Evolutionary conservation across 2,329 filamentous ascomycete species (phyloP).

Genomic region (Paradendryphiella salina): DNA sequence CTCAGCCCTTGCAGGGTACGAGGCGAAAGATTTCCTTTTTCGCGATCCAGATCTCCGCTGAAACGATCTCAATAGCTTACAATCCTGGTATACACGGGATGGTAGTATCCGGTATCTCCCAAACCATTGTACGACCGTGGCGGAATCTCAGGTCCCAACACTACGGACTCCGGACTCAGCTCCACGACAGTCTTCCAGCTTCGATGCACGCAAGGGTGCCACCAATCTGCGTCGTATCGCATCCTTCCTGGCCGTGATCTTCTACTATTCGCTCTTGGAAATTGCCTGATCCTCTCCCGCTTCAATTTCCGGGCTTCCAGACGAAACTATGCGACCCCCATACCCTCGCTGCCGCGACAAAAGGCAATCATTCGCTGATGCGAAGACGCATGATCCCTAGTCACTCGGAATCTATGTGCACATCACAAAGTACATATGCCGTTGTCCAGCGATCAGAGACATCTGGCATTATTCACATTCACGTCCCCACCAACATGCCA

Average conservation of each 20-base stretch:
- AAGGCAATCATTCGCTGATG: conserved; percentile 22
- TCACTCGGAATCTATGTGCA: conserved; percentile 19
- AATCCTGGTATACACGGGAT: conserved; percentile 5
- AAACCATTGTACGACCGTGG: conserved; percentile 20
- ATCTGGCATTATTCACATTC: conserved; percentile 15
- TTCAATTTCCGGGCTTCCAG: conserved; percentile 20
- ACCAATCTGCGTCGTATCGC: conserved; percentile 15
- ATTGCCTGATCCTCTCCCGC: conserved; percentile 9
- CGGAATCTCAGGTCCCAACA: conserved; percentile 18
- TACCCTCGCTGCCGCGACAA: conserved; percentile 6
- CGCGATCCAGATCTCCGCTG: conserved; percentile 3
- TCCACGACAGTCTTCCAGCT: conserved; percentile 14
- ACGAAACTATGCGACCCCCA: conserved; percentile 16
- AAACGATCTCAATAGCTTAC: conserved; percentile 1
- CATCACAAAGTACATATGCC: conserved; percentile 18
- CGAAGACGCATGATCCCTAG: conserved; percentile 12
- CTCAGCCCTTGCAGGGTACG: background rate
- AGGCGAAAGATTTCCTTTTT: conserved; percentile 1
- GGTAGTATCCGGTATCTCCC: conserved; percentile 5
- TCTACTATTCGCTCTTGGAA: conserved; percentile 16
- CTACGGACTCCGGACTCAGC: conserved; percentile 22
- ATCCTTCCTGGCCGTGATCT: conserved; percentile 2
- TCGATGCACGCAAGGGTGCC: conserved; percentile 18
- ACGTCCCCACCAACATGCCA: conserved; percentile 10
- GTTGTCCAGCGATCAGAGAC: conserved; percentile 14